Evolutionary conservation across 306 rosid genomes (phyloP).

Genomic region (Pachyrhizus erosus): DNA sequence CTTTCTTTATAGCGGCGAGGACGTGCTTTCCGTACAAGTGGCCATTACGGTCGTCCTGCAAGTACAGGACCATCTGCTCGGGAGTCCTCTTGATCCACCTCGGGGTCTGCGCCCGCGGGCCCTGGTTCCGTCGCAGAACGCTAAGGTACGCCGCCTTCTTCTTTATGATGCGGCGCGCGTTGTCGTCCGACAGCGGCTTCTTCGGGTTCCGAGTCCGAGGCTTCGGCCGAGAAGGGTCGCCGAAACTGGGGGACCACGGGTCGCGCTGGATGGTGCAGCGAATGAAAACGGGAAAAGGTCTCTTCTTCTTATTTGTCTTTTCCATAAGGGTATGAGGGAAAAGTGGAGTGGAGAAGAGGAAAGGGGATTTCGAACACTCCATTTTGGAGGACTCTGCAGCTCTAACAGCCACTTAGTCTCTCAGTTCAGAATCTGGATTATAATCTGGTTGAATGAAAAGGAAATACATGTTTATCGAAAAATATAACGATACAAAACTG

Average conservation of each 20-base stretch:
- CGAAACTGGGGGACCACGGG: conserved; percentile 79
- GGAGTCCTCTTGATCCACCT: conserved; percentile 87
- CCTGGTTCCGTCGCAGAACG: conserved; percentile 76
- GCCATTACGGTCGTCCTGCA: conserved; percentile 78
- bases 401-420: background rate
- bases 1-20: conserved; percentile 79
- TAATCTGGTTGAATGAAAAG: too few species aligned
- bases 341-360: conserved; percentile 49
- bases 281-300: background rate
- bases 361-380: conserved; percentile 68
- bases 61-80: conserved; percentile 87
- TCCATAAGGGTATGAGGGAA: background rate
- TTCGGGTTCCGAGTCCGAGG: conserved; percentile 64
- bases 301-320: background rate
- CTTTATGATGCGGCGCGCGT: conserved; percentile 93
- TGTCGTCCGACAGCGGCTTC: conserved; percentile 82
- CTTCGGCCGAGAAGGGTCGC: conserved; percentile 68
- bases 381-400: conserved; percentile 19
- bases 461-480: too few species aligned
- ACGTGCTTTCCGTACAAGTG: conserved; percentile 82
- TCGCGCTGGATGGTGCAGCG: conserved; percentile 63
- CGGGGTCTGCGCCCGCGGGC: conserved; percentile 86
- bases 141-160: conserved; percentile 70
- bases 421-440: background rate
- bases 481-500: too few species aligned